Conservation (phyloP, 768 basidiomycete species). For the Clitopilus passeckerianus region DNA sequence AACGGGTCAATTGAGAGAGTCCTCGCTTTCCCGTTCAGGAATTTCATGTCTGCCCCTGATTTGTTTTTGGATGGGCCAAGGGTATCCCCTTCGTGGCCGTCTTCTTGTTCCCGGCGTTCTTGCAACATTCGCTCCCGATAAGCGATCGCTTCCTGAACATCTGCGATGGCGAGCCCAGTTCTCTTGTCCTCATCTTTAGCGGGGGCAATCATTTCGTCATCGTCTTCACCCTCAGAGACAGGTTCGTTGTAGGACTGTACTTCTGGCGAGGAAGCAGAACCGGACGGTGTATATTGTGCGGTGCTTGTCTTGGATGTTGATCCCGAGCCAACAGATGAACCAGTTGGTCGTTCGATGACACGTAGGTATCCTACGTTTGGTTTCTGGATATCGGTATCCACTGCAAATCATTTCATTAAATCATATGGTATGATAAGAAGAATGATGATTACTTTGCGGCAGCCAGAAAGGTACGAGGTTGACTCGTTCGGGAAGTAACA, state of each 20-base stretch:
- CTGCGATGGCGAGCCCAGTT: conserved; percentile 66
- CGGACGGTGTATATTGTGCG: conserved; percentile 38
- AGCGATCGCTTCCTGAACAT: conserved; percentile 81
- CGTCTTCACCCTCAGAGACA: conserved; percentile 92
- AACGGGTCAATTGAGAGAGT: conserved; percentile 78
- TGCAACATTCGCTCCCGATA: conserved; percentile 81
- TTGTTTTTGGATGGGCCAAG: conserved; percentile 14
- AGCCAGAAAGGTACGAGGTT: conserved; percentile 98
- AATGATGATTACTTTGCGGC: conserved; percentile 68
- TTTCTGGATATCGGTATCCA: conserved; percentile 95
- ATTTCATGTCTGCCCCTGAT: conserved; percentile 23
- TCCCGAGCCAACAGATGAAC: conserved; percentile 19
- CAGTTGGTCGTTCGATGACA: conserved; percentile 70
- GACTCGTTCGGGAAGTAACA: conserved; percentile 86
- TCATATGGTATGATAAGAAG: background rate
- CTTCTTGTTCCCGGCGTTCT: conserved; percentile 27
- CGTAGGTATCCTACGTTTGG: conserved; percentile 75
- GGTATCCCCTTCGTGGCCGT: conserved; percentile 17
- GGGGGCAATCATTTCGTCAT: conserved; percentile 64
- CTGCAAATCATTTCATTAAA: conserved; percentile 26
- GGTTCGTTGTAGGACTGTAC: conserved; percentile 76
- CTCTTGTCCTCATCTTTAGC: conserved; percentile 81
- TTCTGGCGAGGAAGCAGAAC: conserved; percentile 35
- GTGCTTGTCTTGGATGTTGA: conserved; percentile 44
- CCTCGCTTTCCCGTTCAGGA: conserved; percentile 21